Evolutionary conservation across 2,329 filamentous ascomycete species (phyloP).

Genomic region (Tolypocladium pustulatum): DNA sequence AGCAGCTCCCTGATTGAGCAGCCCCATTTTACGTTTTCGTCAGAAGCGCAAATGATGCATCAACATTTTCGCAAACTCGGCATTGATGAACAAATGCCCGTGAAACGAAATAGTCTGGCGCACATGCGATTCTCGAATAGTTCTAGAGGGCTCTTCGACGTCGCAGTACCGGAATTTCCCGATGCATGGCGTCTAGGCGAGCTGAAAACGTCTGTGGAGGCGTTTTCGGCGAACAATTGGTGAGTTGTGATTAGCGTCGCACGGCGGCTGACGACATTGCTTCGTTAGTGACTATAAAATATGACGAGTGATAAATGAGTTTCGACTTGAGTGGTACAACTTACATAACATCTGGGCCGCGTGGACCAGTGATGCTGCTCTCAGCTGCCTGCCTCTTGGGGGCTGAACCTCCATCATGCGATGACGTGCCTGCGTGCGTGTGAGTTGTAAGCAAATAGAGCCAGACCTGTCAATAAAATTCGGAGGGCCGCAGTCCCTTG

Average conservation of each 20-base stretch:
- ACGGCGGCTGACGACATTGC: neutral
- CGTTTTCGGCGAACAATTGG: neutral
- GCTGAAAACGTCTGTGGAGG: neutral
- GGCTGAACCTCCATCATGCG: neutral
- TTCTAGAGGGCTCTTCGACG: neutral
- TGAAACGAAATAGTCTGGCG: neutral
- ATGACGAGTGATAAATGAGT: neutral
- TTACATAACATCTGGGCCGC: neutral
- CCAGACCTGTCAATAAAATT: neutral
- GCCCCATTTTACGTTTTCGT: neutral
- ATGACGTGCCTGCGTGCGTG: neutral
- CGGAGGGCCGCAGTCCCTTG: neutral
- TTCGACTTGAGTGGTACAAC: neutral
- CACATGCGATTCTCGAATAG: neutral
- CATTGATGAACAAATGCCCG: neutral
- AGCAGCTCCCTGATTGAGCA: neutral
- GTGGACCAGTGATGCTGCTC: neutral
- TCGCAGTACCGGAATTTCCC: neutral
- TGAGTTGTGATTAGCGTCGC: neutral
- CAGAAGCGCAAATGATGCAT: neutral
- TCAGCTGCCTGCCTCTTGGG: neutral
- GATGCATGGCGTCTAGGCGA: neutral
- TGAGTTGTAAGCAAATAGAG: neutral
- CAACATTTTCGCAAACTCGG: neutral
- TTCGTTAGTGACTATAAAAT: neutral